phyloP scores from a whole-genome alignment of 1,284 basidiomycete genomes.

The Ustilago trichophora region DNA sequence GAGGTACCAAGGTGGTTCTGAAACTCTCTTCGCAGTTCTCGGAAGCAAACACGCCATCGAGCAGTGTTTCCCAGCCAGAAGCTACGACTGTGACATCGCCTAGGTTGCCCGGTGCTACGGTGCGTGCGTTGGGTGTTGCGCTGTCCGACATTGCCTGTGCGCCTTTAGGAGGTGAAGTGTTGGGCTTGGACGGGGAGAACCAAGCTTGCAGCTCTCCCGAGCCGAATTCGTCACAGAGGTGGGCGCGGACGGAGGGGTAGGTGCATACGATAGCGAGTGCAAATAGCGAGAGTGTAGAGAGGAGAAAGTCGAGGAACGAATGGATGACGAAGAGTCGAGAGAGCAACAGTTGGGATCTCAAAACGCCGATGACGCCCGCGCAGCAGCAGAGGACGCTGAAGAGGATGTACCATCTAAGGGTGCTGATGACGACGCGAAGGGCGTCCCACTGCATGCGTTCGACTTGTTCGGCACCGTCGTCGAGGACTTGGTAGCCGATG shows the following conservation, averaged over 20 bases:
- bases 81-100: conserved; percentile 25
- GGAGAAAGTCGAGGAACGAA: conserved; percentile 54
- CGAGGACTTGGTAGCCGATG: conserved; percentile 5
- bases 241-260: conserved; percentile 44
- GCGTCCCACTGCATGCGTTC: conserved; percentile 53
- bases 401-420: conserved; percentile 40
- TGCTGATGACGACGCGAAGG: conserved; percentile 29
- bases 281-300: conserved; percentile 49
- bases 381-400: conserved; percentile 39
- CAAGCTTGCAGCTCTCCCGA: conserved; percentile 34
- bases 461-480: conserved; percentile 39
- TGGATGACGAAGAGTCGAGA: conserved; percentile 52
- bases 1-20: conserved; percentile 35
- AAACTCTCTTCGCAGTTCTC: conserved; percentile 55
- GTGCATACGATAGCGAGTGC: conserved; percentile 48
- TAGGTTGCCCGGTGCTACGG: too few species aligned
- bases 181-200: conserved; percentile 11
- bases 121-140: too few species aligned
- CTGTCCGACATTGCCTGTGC: too few species aligned
- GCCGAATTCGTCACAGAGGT: conserved; percentile 51
- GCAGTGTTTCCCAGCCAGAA: conserved; percentile 42
- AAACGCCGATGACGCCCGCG: conserved; percentile 42
- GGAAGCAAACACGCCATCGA: conserved; percentile 43
- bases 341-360: conserved; percentile 39
- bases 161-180: not conserved